Percentiles rank a stretch among this genome's conserved stretches.
Conservation (phyloP, 352 stramenopile genomes). For the Phytophthora tentaculata region DNA sequence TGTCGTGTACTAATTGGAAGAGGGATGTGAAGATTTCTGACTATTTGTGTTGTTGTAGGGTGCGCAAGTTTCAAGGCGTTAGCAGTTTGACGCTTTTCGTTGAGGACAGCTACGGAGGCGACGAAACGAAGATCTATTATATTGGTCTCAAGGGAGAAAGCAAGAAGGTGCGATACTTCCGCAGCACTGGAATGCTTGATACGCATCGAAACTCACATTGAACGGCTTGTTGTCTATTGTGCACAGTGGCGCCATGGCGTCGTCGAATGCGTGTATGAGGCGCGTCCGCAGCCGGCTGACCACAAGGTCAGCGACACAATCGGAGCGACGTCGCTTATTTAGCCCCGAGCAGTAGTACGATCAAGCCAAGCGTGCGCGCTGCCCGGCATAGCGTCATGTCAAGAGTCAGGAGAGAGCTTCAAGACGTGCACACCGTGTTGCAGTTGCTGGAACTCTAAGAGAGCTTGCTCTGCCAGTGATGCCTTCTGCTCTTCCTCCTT, state of each 20-base stretch:
- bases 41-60: conserved; percentile 46
- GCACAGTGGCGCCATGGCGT: conserved; percentile 82
- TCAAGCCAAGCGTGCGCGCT: conserved; percentile 2
- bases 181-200: conserved; percentile 2
- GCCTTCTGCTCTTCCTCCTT: conserved; percentile 76
- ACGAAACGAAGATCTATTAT: conserved; percentile 85
- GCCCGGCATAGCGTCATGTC: conserved; percentile 7
- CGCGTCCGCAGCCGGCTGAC: conserved; percentile 71
- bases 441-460: conserved; percentile 61
- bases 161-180: conserved; percentile 66
- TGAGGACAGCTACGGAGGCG: conserved; percentile 73
- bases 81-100: conserved; percentile 85
- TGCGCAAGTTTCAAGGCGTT: conserved; percentile 88
- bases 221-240: conserved; percentile 20
- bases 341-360: conserved; percentile 14
- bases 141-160: conserved; percentile 88
- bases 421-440: conserved; percentile 43
- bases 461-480: conserved; percentile 46
- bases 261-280: conserved; percentile 88
- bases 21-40: neutral
- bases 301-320: conserved; percentile 75
- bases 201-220: conserved; percentile 13
- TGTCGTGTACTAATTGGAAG: neutral
- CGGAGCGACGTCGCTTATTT: conserved; percentile 61
- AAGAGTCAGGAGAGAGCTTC: conserved; percentile 31